These are phyloP conservation scores for Scutellaria baicalensis DNA, from an alignment of 257 asterid genomes.

Conservation along the genomic window DNA sequence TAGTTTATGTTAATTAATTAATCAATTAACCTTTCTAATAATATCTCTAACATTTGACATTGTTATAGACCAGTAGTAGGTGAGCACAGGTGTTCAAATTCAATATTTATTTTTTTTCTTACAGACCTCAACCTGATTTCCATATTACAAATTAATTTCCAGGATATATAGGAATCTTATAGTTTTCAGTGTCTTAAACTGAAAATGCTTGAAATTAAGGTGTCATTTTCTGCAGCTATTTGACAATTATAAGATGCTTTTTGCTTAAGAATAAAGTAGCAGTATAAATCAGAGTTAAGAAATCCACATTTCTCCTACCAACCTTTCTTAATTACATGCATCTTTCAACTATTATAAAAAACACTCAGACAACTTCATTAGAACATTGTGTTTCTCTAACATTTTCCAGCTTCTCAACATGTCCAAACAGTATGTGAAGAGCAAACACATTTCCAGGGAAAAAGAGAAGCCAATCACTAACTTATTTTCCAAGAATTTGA, in stretches of 20 bases:
- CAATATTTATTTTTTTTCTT: background rate
- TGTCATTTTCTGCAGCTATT: slow-evolving; percentile 21
- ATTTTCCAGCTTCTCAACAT: slow-evolving; percentile 16
- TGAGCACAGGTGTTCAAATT: slow-evolving; percentile 3
- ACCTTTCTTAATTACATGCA: slow-evolving; percentile 12
- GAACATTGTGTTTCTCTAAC: background rate
- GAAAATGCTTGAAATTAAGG: slow-evolving; percentile 19
- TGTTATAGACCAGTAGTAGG: background rate
- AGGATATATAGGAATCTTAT: slow-evolving; percentile 15
- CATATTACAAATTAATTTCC: background rate
- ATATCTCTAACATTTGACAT: background rate
- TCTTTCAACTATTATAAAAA: background rate
- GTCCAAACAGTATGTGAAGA: slow-evolving; percentile 40
- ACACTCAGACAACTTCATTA: background rate
- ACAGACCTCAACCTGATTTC: background rate
- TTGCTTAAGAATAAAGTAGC: slow-evolving; percentile 51
- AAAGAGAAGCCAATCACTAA: slow-evolving; percentile 38
- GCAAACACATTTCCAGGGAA: slow-evolving; percentile 30
- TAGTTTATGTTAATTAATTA: too few species aligned
- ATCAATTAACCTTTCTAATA: background rate
- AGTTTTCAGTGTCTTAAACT: background rate
- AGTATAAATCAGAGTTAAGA: slow-evolving; percentile 22
- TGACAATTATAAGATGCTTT: slow-evolving; percentile 26
- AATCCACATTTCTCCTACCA: slow-evolving; percentile 58
- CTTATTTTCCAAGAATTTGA: slow-evolving; percentile 47